These are phyloP conservation scores for Plantago ovata DNA, from an alignment of 257 asterid genomes.

Conservation along the genomic window DNA sequence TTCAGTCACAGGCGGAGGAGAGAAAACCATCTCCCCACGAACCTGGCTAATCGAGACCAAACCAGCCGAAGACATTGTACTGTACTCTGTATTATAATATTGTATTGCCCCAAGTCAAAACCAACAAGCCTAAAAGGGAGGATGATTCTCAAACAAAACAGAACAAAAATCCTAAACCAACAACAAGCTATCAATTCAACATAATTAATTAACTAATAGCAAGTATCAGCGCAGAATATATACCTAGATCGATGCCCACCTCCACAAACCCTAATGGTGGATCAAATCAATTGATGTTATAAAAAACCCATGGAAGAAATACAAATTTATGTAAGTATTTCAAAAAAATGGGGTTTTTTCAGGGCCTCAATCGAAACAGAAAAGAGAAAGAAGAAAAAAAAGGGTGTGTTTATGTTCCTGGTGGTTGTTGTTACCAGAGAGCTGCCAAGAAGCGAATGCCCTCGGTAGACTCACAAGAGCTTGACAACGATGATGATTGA, in stretches of 20 bases:
- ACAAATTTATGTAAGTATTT: not conserved
- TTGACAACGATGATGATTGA: too few relatives aligned
- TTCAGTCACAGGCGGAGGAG: slow-evolving; percentile 16
- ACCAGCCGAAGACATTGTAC: slow-evolving; percentile 46
- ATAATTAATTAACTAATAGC: not conserved
- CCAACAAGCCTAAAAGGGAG: not conserved
- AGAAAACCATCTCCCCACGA: slow-evolving; percentile 27
- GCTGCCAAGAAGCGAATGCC: slow-evolving; percentile 21
- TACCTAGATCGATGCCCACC: not conserved
- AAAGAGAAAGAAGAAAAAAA: not conserved
- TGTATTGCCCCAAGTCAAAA: slow-evolving; percentile 5
- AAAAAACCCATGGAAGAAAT: not conserved
- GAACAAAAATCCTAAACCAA: not conserved
- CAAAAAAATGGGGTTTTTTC: not conserved
- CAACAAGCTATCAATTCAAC: not conserved
- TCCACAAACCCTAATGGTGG: slow-evolving; percentile 12
- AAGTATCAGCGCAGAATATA: not conserved
- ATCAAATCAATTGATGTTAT: not conserved
- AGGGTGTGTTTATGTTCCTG: too few relatives aligned
- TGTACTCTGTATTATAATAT: too few relatives aligned
- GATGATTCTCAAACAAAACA: not conserved
- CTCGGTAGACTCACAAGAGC: slow-evolving; percentile 17
- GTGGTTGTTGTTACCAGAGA: slow-evolving; percentile 25
- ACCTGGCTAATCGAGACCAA: slow-evolving; percentile 34
- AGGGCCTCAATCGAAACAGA: not conserved